Conservation (phyloP, 1,139 yeast genomes). For the Eremothecium sinecaudum region DNA sequence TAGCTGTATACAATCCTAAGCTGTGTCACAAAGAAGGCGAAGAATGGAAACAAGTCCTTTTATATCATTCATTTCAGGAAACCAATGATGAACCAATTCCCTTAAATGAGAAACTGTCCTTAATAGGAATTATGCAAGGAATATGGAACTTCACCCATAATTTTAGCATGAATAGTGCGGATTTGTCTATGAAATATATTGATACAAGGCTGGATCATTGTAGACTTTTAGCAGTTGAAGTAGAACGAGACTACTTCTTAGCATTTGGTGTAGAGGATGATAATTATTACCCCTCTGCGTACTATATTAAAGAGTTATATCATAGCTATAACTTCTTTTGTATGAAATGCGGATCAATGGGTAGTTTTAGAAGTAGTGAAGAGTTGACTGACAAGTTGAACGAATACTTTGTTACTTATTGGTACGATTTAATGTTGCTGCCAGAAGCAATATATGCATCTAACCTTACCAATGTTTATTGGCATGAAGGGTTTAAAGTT, state of each 20-base stretch:
- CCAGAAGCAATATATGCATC: slow-evolving; percentile 12
- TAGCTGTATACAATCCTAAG: slow-evolving; percentile 24
- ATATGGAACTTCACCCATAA: slow-evolving; percentile 27
- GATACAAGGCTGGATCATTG: slow-evolving; percentile 5
- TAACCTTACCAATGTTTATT: background rate
- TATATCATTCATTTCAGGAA: slow-evolving; percentile 24
- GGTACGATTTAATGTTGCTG: slow-evolving; percentile 24
- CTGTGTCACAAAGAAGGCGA: slow-evolving; percentile 18
- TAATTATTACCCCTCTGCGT: slow-evolving; percentile 15
- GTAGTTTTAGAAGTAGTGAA: slow-evolving; percentile 9
- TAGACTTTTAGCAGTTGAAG: slow-evolving; percentile 5
- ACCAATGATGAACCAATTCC: slow-evolving; percentile 10
- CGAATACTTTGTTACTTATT: slow-evolving; percentile 25
- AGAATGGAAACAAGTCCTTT: slow-evolving; percentile 14
- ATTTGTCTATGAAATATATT: slow-evolving; percentile 6
- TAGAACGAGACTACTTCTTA: slow-evolving; percentile 6
- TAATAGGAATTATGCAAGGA: slow-evolving; percentile 34
- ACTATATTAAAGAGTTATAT: slow-evolving; percentile 21
- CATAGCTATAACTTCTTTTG: slow-evolving; percentile 23
- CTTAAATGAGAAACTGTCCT: slow-evolving; percentile 29
- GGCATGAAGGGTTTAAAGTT: slow-evolving; percentile 4
- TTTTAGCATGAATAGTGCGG: slow-evolving; percentile 1
- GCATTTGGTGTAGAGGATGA: slow-evolving; percentile 6
- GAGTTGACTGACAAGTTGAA: slow-evolving; percentile 22
- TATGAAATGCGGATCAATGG: slow-evolving; percentile 20